Conservation (phyloP, 1,284 basidiomycete species). For the Xanthoconium separans region DNA sequence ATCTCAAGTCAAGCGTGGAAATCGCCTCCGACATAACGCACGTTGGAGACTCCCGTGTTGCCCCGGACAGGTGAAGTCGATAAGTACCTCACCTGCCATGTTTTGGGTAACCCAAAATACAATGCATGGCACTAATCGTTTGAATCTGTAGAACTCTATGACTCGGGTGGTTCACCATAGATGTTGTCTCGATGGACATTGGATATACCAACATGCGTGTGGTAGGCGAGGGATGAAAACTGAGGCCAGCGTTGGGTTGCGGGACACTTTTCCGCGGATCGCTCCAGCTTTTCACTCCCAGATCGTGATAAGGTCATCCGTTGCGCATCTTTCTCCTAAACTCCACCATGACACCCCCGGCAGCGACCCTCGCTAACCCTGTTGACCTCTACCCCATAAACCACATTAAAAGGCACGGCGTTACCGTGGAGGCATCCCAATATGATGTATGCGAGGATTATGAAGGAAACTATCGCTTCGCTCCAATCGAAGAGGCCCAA, state of each 20-base stretch:
- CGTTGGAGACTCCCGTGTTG: not conserved
- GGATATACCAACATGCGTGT: not conserved
- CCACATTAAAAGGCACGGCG: conserved; percentile 10
- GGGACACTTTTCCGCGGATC: not conserved
- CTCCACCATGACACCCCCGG: conserved; percentile 26
- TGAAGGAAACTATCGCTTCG: conserved; percentile 57
- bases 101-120: not conserved
- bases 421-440: conserved; percentile 5
- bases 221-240: not conserved
- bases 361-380: conserved; percentile 16
- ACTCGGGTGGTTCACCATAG: not conserved
- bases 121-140: not conserved
- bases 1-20: too few species aligned
- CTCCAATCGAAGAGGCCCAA: conserved; percentile 73
- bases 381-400: conserved; percentile 7
- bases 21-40: too few species aligned
- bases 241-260: not conserved
- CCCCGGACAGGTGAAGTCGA: not conserved
- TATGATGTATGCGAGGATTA: conserved; percentile 30
- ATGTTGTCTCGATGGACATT: not conserved
- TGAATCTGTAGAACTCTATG: not conserved
- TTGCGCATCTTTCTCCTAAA: not conserved
- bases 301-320: not conserved
- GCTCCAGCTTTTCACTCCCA: conserved; percentile 1
- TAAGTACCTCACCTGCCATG: too few species aligned